Base-by-base conservation (phyloP, 768 basidiomycete genomes). In the Dentipellis fragilis region DNA sequence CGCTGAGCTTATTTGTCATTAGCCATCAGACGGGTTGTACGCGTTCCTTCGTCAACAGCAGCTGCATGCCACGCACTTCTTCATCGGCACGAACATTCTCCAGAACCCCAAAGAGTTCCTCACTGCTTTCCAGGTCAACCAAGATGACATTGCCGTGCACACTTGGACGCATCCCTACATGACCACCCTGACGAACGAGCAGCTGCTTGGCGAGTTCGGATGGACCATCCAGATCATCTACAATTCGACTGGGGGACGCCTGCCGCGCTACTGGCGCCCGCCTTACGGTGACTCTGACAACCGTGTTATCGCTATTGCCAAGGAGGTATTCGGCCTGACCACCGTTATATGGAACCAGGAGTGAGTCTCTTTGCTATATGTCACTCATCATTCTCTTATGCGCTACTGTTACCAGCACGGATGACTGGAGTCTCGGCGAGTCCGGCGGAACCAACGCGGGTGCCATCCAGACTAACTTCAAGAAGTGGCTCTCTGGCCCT, bases 1-100 rank as follows among this genome's bases (percentile, higher is more conserved):
- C 35, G 19, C 40, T 42, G 4, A 42, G 14, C 14, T 42, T 42
- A 14, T 3, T 19, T 42, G 14, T 19, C 40, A 14, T 42, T 51
- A 72, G 68, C 57, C 70, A 2, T 72, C 72, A 4, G 58, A 65
- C 11, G 49, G 53, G 10, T 77, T 95, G 17, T 79, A 88, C 63
- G 63, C 78, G 7, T 94, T 91, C 67, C 73, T 95, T 50, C 59
- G 74, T 57, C 54, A 72, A n/a, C 77, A 93, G 56, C 80, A 84
- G 57, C 68, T 81, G 55, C 76, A 68, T n/a, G 84, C 83, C 3
- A 94, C 93, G 4, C 91, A 94, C 66, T 95, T 94, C 68, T 80
- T 93, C 75, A 94, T 96, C 59, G 93, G 93, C 16, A 65, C 77
- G 36, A 87, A 92, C 65, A 87, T 93, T 56, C 62, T 87, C 23